Base-by-base conservation (phyloP, 2,329 filamentous ascomycete genomes). In the Penicillium hesseltinei region DNA sequence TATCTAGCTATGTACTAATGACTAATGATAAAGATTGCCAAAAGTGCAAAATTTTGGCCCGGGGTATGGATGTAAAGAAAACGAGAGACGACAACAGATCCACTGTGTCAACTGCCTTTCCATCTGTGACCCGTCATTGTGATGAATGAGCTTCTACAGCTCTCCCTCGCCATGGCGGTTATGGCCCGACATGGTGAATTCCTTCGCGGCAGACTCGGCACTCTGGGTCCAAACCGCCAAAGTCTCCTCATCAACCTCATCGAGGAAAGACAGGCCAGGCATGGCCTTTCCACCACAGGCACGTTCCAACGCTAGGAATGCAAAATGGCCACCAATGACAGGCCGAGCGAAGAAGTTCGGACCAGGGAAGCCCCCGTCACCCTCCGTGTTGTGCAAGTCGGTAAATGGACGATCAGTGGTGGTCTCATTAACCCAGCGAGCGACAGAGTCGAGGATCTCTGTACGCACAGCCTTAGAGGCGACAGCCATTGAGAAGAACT, bases 401-500 rank as follows among this genome's bases (percentile, higher is more conserved):
- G 90, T 92, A 54, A 95, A 84, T 0, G 91, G 89, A 11, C 86
- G 81, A 73, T 93, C 88, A 9, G 86, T 92, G 19, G 75, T 79
- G 0, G 91, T 95, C 75, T 95, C 90, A 68, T 94, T 95, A 58
- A 96, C 80, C 91, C 91, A 96, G 55, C 78, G 78, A 1, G 90
- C 89, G 40, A 94, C 88, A 19, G 85, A 83, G 58, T 90, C 82
- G 36, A 94, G 77, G 50, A 95, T 91, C 70, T 89, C 84, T 3
- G 82, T 80, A 53, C 91, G 82, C 1, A 89, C 88, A 57, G 81
- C 76, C 70, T 84, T 83, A 64, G 85, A 86, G 4, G 90, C 84
- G 5, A 95, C 88, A 2, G 91, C 89, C 46, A 91, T 91, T 0
- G 90, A 89, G 73, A 94, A 92, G 72, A 95, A 92, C 66, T 94